These are phyloP conservation scores for Fusarium sambucinum DNA, from an alignment of 2,329 filamentous ascomycete genomes.

Conservation along the genomic window DNA sequence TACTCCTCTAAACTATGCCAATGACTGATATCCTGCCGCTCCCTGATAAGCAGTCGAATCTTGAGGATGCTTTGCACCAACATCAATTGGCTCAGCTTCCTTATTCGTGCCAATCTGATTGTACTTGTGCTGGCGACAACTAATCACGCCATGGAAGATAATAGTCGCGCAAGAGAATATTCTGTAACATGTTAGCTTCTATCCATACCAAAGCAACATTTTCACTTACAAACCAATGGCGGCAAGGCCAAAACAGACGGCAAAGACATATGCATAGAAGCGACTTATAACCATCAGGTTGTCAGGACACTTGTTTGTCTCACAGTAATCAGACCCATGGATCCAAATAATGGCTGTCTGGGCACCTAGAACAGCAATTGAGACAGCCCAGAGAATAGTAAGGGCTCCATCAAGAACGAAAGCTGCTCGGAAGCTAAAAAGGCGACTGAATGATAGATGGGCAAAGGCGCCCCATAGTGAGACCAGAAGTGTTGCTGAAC, in stretches of 20 bases:
- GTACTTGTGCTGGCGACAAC: constrained; percentile 58
- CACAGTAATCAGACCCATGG: constrained; percentile 38
- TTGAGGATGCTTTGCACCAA: constrained; percentile 4
- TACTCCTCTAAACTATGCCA: neutral
- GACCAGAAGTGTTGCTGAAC: constrained; percentile 59
- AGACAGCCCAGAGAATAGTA: constrained; percentile 65
- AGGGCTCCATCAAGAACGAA: constrained; percentile 64
- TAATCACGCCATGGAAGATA: constrained; percentile 55
- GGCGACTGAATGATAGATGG: constrained; percentile 54
- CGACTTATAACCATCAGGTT: constrained; percentile 2
- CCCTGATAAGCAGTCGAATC: constrained; percentile 8
- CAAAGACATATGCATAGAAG: constrained; percentile 49
- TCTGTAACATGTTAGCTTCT: constrained; percentile 45
- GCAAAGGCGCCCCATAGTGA: constrained; percentile 62
- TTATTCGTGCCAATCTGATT: constrained; percentile 27
- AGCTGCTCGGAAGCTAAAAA: constrained; percentile 67
- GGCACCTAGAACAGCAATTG: constrained; percentile 57
- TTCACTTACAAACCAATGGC: constrained; percentile 59
- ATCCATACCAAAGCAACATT: rapidly evolving
- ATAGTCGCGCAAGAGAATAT: constrained; percentile 58
- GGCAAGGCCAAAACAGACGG: constrained; percentile 56
- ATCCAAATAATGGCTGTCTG: constrained; percentile 49
- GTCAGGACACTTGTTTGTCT: constrained; percentile 43
- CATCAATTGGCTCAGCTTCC: constrained; percentile 1
- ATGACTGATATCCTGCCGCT: neutral